Evolutionary conservation across 2,329 filamentous ascomycete species (phyloP).

Genomic region (Teratosphaeriaceae sp.): DNA sequence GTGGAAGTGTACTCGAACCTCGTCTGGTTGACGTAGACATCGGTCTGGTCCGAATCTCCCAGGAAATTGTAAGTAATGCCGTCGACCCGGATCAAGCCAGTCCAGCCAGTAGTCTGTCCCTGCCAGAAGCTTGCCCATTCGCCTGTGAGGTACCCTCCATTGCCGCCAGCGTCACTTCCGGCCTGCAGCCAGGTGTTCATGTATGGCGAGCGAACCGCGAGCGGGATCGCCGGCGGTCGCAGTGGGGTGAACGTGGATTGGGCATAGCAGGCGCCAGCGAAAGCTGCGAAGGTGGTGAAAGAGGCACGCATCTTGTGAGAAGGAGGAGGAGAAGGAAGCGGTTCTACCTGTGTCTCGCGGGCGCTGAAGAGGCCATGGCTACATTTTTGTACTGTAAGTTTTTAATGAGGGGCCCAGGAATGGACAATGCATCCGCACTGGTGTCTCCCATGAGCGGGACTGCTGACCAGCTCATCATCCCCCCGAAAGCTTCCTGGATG

Average conservation of each 20-base stretch:
- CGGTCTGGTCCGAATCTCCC: constrained; percentile 46
- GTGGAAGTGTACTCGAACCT: constrained; percentile 66
- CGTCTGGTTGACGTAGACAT: constrained; percentile 51
- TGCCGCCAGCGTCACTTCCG: constrained; percentile 53
- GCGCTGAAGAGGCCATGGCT: too few species aligned
- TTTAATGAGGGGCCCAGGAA: too few species aligned
- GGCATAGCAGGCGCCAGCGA: constrained; percentile 7
- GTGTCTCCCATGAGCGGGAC: too few species aligned
- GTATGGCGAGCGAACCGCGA: constrained; percentile 71
- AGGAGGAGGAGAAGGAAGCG: too few species aligned
- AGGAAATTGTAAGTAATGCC: constrained; percentile 60
- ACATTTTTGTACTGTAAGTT: too few species aligned
- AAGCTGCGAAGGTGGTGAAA: not conserved
- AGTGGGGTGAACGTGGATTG: constrained; percentile 56
- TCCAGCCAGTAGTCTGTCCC: constrained; percentile 56
- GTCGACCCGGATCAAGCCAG: constrained; percentile 64
- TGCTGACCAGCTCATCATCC: too few species aligned
- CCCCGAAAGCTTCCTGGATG: too few species aligned
- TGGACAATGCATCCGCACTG: too few species aligned
- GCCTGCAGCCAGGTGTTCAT: constrained; percentile 60
- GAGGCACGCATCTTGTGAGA: not conserved
- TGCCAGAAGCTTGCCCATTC: constrained; percentile 47
- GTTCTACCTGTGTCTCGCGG: too few species aligned
- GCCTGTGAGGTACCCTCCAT: constrained; percentile 54
- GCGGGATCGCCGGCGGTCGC: constrained; percentile 60